Evolutionary conservation across 306 rosid species (phyloP).

Genomic region (Potentilla sterilis): DNA sequence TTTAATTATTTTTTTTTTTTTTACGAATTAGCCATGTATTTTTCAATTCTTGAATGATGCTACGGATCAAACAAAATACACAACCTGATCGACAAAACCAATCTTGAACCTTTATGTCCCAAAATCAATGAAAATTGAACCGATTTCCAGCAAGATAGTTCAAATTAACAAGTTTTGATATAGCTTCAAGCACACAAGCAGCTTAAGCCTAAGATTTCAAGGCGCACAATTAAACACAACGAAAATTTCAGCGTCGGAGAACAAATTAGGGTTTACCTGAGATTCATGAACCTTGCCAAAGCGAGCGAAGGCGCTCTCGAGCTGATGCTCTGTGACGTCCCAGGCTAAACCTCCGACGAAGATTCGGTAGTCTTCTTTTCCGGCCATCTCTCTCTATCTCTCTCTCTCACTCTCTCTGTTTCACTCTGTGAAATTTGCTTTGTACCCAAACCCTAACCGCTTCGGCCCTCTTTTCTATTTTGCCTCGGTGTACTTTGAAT

Average conservation of each 20-base stretch:
- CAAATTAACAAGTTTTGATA: not conserved
- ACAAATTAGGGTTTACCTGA: conserved; percentile 48
- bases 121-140: not conserved
- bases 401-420: too few species aligned
- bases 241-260: not conserved
- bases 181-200: not conserved
- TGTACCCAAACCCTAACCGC: conserved; percentile 19
- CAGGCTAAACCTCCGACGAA: conserved; percentile 90
- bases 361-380: conserved; percentile 78
- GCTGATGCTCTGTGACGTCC: conserved; percentile 90
- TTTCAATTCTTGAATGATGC: too few species aligned
- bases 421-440: too few species aligned
- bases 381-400: conserved; percentile 54
- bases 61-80: not conserved
- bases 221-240: not conserved
- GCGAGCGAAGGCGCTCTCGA: conserved; percentile 72
- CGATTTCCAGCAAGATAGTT: not conserved
- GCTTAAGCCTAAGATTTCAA: not conserved
- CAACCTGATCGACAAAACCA: not conserved
- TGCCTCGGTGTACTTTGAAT: not conserved
- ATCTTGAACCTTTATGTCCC: not conserved
- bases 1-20: not conserved
- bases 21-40: not conserved
- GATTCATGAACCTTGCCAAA: conserved; percentile 77
- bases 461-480: not conserved